phyloP scores from a whole-genome alignment of 768 basidiomycete species.

The Lactifluus hygrophoroides region DNA sequence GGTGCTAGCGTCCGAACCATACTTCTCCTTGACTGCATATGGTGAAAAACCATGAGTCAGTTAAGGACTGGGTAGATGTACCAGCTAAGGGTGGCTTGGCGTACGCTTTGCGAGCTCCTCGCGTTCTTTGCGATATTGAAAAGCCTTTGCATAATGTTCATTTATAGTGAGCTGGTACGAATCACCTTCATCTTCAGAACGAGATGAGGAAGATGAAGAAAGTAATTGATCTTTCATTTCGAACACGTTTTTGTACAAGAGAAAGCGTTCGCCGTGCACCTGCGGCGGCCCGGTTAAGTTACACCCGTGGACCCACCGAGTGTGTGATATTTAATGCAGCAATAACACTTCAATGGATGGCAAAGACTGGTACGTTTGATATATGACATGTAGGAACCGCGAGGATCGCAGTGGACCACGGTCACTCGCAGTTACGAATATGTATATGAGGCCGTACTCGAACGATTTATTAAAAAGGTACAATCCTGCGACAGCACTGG shows the following conservation, averaged over 20 bases:
- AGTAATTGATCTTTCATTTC: constrained; percentile 15
- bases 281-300: too few relatives aligned
- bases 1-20: constrained; percentile 64
- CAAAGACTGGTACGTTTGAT: too few relatives aligned
- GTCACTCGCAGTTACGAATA: too few relatives aligned
- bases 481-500: too few relatives aligned
- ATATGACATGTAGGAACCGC: too few relatives aligned
- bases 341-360: too few relatives aligned
- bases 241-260: background rate
- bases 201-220: constrained; percentile 7
- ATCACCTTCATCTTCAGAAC: constrained; percentile 30
- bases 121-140: constrained; percentile 72
- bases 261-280: too few relatives aligned
- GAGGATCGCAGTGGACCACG: too few relatives aligned
- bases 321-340: too few relatives aligned
- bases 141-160: constrained; percentile 73
- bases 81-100: constrained; percentile 24
- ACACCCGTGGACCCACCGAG: too few relatives aligned
- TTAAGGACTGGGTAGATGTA: background rate
- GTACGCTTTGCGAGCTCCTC: constrained; percentile 74
- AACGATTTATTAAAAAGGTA: too few relatives aligned
- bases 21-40: constrained; percentile 75
- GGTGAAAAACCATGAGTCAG: background rate
- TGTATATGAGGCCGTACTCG: too few relatives aligned
- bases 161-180: constrained; percentile 56